phyloP scores from a whole-genome alignment of 2,329 filamentous ascomycete species.

The Hypocrella siamensis region DNA sequence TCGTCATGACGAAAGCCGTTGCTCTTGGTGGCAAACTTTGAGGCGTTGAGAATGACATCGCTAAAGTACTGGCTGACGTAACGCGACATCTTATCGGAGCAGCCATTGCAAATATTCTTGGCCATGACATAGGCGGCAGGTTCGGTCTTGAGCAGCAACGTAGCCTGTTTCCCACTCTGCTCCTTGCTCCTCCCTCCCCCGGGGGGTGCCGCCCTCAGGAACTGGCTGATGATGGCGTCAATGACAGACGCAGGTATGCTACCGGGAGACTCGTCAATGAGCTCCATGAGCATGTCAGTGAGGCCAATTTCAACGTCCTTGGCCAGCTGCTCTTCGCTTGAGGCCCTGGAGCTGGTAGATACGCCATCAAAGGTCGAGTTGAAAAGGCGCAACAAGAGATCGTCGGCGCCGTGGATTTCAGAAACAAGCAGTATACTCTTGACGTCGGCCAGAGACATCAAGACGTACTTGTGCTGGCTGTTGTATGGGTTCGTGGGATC shows the following conservation, averaged over 20 bases:
- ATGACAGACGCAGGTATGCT: conserved; percentile 65
- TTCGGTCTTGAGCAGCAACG: conserved; percentile 70
- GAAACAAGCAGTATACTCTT: conserved; percentile 89
- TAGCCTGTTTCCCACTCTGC: conserved; percentile 64
- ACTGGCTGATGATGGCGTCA: conserved; percentile 90
- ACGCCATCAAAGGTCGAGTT: conserved; percentile 84
- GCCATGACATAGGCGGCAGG: conserved; percentile 94
- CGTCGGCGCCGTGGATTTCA: conserved; percentile 70
- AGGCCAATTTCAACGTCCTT: conserved; percentile 93
- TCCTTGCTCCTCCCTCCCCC: conserved; percentile 45
- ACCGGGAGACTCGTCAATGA: conserved; percentile 72
- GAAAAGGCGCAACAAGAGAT: conserved; percentile 68
- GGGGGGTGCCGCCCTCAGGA: conserved; percentile 70
- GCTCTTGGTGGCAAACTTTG: conserved; percentile 36
- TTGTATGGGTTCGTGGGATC: conserved; percentile 84
- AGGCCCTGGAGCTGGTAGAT: conserved; percentile 58
- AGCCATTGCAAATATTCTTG: conserved; percentile 79
- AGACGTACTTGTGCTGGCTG: conserved; percentile 79
- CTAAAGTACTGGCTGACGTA: conserved; percentile 95
- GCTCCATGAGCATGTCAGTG: conserved; percentile 65
- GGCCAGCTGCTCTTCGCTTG: conserved; percentile 65
- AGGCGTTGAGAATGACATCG: conserved; percentile 85
- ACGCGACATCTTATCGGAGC: conserved; percentile 84
- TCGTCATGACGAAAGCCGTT: conserved; percentile 44
- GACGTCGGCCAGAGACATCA: conserved; percentile 77